Evolutionary conservation across 2,329 filamentous ascomycete species (phyloP).

Genomic region (Aspergillus unguis): DNA sequence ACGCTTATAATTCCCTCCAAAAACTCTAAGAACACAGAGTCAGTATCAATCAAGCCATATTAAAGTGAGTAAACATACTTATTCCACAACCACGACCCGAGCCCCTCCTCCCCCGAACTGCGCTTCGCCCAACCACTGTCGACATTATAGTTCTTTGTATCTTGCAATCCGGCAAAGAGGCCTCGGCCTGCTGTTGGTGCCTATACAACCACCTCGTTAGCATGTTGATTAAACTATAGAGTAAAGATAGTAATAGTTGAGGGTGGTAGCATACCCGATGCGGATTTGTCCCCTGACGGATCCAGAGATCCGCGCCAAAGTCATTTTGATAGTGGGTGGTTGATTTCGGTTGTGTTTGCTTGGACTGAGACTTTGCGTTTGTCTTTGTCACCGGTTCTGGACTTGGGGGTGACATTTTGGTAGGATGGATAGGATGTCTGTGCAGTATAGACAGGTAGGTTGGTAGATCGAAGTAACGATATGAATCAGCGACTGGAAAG

Average conservation of each 20-base stretch:
- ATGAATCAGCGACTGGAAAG: not conserved
- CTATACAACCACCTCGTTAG: slow-evolving; percentile 11
- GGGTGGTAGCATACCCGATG: slow-evolving; percentile 21
- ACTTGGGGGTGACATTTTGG: too few species aligned
- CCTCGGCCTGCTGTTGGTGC: slow-evolving; percentile 35
- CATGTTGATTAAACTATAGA: not conserved
- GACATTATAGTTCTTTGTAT: slow-evolving; percentile 39
- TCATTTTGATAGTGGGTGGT: slow-evolving; percentile 30
- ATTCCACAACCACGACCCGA: slow-evolving; percentile 18
- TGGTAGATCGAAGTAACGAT: not conserved
- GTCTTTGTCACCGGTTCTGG: not conserved
- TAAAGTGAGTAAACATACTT: slow-evolving; percentile 18
- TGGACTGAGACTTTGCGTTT: not conserved
- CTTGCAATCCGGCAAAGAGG: slow-evolving; percentile 39
- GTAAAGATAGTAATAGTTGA: not conserved
- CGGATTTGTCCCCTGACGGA: slow-evolving; percentile 16
- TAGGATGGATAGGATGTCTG: not conserved
- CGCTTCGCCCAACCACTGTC: slow-evolving; percentile 36
- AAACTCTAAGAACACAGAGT: not conserved
- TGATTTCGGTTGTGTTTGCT: not conserved
- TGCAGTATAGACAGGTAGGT: not conserved
- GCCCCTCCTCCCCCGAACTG: slow-evolving; percentile 16
- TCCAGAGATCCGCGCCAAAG: slow-evolving; percentile 37
- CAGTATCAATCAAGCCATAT: not conserved
- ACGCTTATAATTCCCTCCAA: slow-evolving; percentile 8